Evolutionary conservation across 108 stramenopile species (phyloP), one percentile per base, ranked within the genome.

Genomic region (Cyclotella choctawhatcheeana): DNA sequence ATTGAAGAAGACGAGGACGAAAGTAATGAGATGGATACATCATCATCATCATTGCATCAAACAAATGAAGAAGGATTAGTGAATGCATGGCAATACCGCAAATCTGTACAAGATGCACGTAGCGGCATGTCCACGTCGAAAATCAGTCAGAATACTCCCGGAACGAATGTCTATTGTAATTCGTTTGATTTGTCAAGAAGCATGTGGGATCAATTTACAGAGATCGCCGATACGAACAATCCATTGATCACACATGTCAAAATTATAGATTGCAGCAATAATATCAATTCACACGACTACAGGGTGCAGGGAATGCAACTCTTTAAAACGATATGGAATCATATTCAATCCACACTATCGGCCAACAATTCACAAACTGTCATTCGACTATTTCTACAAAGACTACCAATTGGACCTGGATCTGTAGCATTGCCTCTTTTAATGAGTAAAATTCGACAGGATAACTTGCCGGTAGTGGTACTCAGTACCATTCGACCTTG

Each of bases 51-150:
- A 12, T 18, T 24, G 37, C 37, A 40, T 6, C 44, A 33, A 69
- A 21, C 44, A 62, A 32, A 20, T 13, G 89, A 90, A 18, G 89
- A 87, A 33, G 89, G 87, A 22, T 64, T 94, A 2, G 52, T 83
- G 10, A 88, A 89, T 70, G 93, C 93, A 33, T 94, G 93, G 93
- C 93, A 94, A 62, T 94, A 94, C 62, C 85, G 86, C 58, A 82
- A 79, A 55, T 89, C 89, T 5, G 81, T 94, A 4, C 93, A 94
- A 71, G 71, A 82, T 43, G 74, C 88, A 52, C 85, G 90, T 0
- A 74, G 74, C 24, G 92, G 86, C 43, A 61, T 70, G 13, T 5
- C 47, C 25, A 35, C 52, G n/a, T 29, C 24, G n/a, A 44, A 43
- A 12, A 30, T 58, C 0, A 56, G 55, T 8, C 14, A 64, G 13